Base-by-base conservation (phyloP, 495 filamentous ascomycete species). In the Geoglossum glabrum region DNA sequence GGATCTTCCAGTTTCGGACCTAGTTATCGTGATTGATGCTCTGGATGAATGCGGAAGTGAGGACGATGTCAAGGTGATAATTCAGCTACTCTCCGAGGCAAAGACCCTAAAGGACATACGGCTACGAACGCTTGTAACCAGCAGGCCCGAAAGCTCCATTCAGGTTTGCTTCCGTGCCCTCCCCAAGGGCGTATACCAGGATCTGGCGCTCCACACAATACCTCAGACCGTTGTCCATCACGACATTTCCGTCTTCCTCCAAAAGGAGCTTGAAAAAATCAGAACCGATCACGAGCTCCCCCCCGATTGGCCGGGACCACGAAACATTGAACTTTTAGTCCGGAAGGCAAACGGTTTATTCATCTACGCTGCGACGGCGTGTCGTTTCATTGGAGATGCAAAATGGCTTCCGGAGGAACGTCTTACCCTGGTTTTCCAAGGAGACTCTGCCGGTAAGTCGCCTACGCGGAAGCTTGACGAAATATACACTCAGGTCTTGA, bases 31-130 rank as follows among this genome's bases (percentile, higher is more conserved):
- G 0, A 47, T 65, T 49, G 62, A 65, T 55, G 59, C 63, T 0
- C 46, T 65, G 23, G 63, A 65, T 33, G 56, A 65, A 40, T 65
- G 62, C 26, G 62, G 62, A 26, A 56, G 60, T 28, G 62, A 65
- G 4, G 40, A 64, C 28, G 21, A 61, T 23, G 49, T 64, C 50
- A 59, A 57, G 25, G 52, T 64, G 21, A 58, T 64, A 40, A 23
- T 64, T 21, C 33, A 59, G 23, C 55, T 63, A 21, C 30, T 64
- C 38, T 57, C 62, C 26, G 57, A 64, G 55, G 54, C 62, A 17
- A 36, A 43, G 38, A 57, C 57, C 10, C 43, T 59, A 19, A 57
- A 34, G 31, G 58, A 0, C 26, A 19, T 63, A 15, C 55, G n/a
- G 13, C 30, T 64, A 4, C 62, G 62, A 50, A 19, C 62, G 3